These are phyloP conservation scores for Blastocystis sp. DNA, from an alignment of 352 stramenopile species.

Conservation along the genomic window DNA sequence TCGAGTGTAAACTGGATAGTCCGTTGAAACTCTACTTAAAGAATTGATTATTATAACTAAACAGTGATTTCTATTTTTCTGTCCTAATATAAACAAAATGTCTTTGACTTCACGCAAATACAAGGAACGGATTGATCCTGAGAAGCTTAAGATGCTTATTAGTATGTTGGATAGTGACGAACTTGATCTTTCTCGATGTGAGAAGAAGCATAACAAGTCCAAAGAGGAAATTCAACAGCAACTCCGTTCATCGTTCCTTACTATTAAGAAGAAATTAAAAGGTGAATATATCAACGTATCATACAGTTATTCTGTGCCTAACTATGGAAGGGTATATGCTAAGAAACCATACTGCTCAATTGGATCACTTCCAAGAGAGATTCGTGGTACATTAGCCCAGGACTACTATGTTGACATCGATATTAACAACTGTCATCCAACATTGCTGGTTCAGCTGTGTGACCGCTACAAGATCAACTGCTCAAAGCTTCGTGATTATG, in stretches of 20 bases:
- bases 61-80: no score
- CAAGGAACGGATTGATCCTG: not conserved
- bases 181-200: not conserved
- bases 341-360: not conserved
- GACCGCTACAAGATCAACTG: not conserved
- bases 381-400: not conserved
- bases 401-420: slow-evolving; percentile 4
- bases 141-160: not conserved
- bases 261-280: not conserved
- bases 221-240: not conserved
- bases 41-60: no score
- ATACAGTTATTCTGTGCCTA: not conserved
- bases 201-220: not conserved
- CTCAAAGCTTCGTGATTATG: not conserved
- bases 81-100: no score
- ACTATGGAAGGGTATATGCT: not conserved
- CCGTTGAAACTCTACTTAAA: no score
- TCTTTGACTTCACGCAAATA: no score
- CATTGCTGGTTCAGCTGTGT: not conserved
- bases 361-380: not conserved
- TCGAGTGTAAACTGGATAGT: no score
- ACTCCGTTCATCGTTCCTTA: not conserved
- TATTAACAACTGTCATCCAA: slow-evolving; percentile 14
- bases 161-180: not conserved
- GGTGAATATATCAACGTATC: not conserved